Evolutionary conservation across 441 rosid genomes (phyloP).

Genomic region (Francoa sonchifolia): DNA sequence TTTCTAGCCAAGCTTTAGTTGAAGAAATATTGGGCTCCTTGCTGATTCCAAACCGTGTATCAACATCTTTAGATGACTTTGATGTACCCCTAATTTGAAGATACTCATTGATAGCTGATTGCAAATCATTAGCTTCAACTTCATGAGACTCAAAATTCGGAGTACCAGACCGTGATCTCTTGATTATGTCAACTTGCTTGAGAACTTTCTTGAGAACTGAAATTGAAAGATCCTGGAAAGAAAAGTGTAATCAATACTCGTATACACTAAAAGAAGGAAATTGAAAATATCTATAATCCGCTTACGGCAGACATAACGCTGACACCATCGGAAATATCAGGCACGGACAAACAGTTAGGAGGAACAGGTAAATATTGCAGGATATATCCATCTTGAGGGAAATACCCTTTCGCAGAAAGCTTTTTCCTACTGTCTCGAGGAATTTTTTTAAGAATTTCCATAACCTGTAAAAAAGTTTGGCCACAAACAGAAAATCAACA

Average conservation of each 20-base stretch:
- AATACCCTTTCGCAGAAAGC: constrained; percentile 68
- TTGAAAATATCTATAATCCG: constrained; percentile 5
- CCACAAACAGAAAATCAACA: background rate
- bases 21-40: constrained; percentile 48
- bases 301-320: constrained; percentile 90
- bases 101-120: constrained; percentile 54
- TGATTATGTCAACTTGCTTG: constrained; percentile 52
- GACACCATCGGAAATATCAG: constrained; percentile 75
- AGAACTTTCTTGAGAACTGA: constrained; percentile 71
- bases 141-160: constrained; percentile 80
- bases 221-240: constrained; percentile 65
- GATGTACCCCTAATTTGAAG: constrained; percentile 75
- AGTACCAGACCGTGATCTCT: constrained; percentile 59
- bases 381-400: constrained; percentile 90
- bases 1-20: constrained; percentile 87
- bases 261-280: constrained; percentile 2
- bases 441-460: constrained; percentile 66
- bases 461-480: constrained; percentile 31
- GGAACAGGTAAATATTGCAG: constrained; percentile 81
- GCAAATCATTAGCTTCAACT: constrained; percentile 68
- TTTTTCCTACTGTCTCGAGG: constrained; percentile 55
- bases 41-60: constrained; percentile 41
- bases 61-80: constrained; percentile 53
- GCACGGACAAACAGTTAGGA: constrained; percentile 87
- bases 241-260: constrained; percentile 13